Conservation (phyloP, 805 yeast genomes). For the Starmera pachycereana region DNA sequence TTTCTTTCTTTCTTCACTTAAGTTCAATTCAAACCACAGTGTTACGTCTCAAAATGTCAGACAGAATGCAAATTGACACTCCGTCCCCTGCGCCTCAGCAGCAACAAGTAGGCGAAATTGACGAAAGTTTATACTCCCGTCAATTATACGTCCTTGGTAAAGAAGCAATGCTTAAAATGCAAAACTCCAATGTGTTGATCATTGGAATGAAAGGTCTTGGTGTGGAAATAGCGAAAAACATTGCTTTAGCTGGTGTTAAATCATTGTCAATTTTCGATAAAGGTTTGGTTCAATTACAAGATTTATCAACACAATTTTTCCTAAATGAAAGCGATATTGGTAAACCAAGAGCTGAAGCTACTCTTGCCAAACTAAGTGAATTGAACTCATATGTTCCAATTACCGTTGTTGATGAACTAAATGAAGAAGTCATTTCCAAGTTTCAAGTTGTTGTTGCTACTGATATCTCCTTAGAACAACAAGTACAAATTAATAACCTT, state of each 20-base stretch:
- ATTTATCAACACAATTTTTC: slow-evolving; percentile 86
- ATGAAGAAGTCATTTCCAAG: slow-evolving; percentile 39
- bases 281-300: slow-evolving; percentile 48
- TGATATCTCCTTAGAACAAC: slow-evolving; percentile 60
- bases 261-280: slow-evolving; percentile 83
- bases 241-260: slow-evolving; percentile 95
- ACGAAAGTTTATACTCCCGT: slow-evolving; percentile 91
- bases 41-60: slow-evolving; percentile 14
- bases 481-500: slow-evolving; percentile 60
- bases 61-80: slow-evolving; percentile 33
- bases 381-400: slow-evolving; percentile 88
- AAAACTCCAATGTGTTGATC: slow-evolving; percentile 80
- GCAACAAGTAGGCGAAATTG: slow-evolving; percentile 42
- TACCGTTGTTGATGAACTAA: slow-evolving; percentile 45
- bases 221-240: slow-evolving; percentile 91
- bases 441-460: slow-evolving; percentile 86
- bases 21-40: no score
- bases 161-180: slow-evolving; percentile 98
- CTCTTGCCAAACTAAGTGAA: slow-evolving; percentile 63
- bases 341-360: slow-evolving; percentile 59
- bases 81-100: slow-evolving; percentile 17
- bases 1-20: no score
- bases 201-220: slow-evolving; percentile 92
- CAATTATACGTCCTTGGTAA: slow-evolving; percentile 94
- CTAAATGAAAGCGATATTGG: slow-evolving; percentile 67